phyloP scores from a whole-genome alignment of 345 rosid species.

The Pugionium dolabratum region DNA sequence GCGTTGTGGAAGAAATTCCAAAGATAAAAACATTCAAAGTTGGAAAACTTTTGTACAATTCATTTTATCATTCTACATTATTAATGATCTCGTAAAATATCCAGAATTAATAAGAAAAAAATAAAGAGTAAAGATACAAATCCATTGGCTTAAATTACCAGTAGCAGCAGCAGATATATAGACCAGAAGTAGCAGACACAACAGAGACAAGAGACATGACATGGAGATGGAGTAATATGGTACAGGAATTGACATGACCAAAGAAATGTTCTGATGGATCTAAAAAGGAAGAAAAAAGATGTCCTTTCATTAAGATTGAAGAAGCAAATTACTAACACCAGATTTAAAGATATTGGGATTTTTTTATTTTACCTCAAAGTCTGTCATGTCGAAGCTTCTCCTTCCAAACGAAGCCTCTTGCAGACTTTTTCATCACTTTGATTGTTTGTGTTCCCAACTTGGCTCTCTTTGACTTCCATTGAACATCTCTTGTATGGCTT shows the following conservation, averaged over 20 bases:
- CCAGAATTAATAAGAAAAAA: neutral
- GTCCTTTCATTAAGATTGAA: conserved; percentile 20
- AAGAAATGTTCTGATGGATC: conserved; percentile 35
- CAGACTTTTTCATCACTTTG: conserved; percentile 74
- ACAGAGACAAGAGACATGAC: conserved; percentile 13
- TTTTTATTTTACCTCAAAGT: conserved; percentile 28
- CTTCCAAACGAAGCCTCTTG: conserved; percentile 87
- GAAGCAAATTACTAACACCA: conserved; percentile 29
- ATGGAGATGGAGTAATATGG: conserved; percentile 19
- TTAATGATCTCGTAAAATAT: conserved; percentile 1
- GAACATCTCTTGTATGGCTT: conserved; percentile 96
- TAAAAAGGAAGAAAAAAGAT: neutral
- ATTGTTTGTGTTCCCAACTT: conserved; percentile 41
- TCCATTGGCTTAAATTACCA: conserved; percentile 32
- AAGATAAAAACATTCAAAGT: neutral
- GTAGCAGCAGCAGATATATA: conserved; percentile 34
- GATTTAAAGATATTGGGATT: conserved; percentile 24
- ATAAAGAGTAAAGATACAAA: conserved; percentile 12
- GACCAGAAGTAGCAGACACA: conserved; percentile 37
- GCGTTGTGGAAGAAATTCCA: too few species aligned
- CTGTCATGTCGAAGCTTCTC: conserved; percentile 54
- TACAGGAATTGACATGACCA: conserved; percentile 29
- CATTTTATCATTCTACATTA: conserved; percentile 6
- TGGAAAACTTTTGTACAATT: conserved; percentile 8
- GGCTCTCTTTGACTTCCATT: conserved; percentile 70